Conservation (phyloP, 495 filamentous ascomycete genomes). For the Aeminium ludgeri region DNA sequence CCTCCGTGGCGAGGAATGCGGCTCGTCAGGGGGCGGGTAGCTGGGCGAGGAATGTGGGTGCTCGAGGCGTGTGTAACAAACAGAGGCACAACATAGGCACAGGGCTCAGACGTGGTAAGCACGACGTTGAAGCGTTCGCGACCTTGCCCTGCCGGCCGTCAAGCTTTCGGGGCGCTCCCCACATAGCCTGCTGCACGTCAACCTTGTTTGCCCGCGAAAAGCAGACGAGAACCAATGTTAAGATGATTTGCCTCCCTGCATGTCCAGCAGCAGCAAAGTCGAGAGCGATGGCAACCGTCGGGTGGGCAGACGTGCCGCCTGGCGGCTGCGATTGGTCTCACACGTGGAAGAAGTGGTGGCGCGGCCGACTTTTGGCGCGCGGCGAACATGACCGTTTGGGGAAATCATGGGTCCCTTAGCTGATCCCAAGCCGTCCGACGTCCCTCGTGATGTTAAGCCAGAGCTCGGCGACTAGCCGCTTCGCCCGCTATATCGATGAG, state of each 20-base stretch:
- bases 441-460: constrained; percentile 2
- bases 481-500: neutral
- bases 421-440: neutral
- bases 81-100: neutral
- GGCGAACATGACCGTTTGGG: constrained; percentile 8
- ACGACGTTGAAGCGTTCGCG: neutral
- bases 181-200: constrained; percentile 10
- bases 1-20: neutral
- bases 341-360: neutral
- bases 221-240: too few relatives aligned
- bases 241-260: too few relatives aligned
- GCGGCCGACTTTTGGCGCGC: too few relatives aligned
- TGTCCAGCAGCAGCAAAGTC: constrained; percentile 3
- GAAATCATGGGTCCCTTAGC: constrained; percentile 1
- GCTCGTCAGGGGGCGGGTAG: neutral
- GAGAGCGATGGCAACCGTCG: neutral
- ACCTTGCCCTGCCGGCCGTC: neutral
- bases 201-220: neutral
- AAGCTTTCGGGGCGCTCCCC: neutral
- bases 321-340: neutral
- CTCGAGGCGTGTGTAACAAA: constrained; percentile 1
- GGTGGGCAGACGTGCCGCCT: neutral
- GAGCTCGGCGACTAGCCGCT: neutral
- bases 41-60: neutral
- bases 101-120: neutral